Base-by-base conservation (phyloP, 2,329 filamentous ascomycete species). In the Colletotrichum phormii region DNA sequence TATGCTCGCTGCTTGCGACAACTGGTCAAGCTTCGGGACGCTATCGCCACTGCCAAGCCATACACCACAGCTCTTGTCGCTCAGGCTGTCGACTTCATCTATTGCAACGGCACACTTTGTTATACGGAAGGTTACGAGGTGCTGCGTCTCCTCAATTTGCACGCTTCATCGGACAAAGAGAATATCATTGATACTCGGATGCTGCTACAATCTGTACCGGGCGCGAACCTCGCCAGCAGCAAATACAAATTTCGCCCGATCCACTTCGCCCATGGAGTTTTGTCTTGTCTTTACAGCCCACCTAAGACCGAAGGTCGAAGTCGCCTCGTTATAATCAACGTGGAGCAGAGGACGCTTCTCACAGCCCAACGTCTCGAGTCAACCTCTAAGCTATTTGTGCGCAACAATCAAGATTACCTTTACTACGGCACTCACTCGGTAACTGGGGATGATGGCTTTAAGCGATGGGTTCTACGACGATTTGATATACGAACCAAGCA, bases 401-500 rank as follows among this genome's bases (percentile, higher is more conserved):
- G 93, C 11, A 92, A 94, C 74, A 89, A 90, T 71, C 77, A 80
- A 1, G 77, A 85, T 1, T 91, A 89, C 78, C 84, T 95, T 3
- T 92, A 91, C 77, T 93, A 89, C 75, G 93, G 92, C 5, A 92
- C 90, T 0, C 89, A 91, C 79, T 90, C 88, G 0, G 86, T 86
- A 7, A 78, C 83, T 4, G 87, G 85, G 5, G 80, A 82, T 2
- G 87, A 90, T 76, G 89, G 88, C 0, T 86, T 88, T 74, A 87
- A 86, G 37, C 88, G 90, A 78, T 95, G 93, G 93, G 81, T 86
- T 0, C 82, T 95, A 37, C 82, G 85, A 35, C 88, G 88, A 3
- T 88, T 88, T 73, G 79, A 88, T 73, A 80, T 93, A 46, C 64
- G 73, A 9, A 80, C 78, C 1, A 73, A 78, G 2, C 78, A 78